phyloP scores from a whole-genome alignment of 2,329 filamentous ascomycete species.

The Cephalotrichum gorgonifer region DNA sequence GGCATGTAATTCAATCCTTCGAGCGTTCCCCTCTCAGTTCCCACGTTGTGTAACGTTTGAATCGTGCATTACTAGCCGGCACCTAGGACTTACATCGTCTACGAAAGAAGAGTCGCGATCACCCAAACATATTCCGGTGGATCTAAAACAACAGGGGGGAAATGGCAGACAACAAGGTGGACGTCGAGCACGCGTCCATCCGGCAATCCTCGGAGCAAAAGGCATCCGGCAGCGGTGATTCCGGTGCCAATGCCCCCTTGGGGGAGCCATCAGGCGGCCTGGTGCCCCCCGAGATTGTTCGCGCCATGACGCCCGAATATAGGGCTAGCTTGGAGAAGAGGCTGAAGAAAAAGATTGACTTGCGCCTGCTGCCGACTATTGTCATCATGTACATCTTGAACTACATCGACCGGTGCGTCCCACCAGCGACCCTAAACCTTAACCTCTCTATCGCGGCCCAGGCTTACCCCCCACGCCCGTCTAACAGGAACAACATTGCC shows the following conservation, averaged over 20 bases:
- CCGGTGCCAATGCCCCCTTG: too few relatives aligned
- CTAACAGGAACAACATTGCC: constrained; percentile 26
- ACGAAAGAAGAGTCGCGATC: background rate
- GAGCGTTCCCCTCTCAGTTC: background rate
- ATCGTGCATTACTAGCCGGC: too few relatives aligned
- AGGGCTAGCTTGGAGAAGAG: constrained; percentile 36
- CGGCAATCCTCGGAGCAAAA: background rate
- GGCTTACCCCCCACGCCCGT: background rate
- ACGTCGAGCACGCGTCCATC: background rate
- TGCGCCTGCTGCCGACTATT: constrained; percentile 48
- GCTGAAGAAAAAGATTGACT: constrained; percentile 51
- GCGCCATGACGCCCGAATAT: constrained; percentile 34
- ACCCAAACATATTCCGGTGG: background rate
- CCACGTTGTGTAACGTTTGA: background rate
- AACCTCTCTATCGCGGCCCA: background rate
- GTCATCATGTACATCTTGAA: constrained; percentile 58
- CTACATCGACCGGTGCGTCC: constrained; percentile 37
- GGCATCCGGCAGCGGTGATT: background rate
- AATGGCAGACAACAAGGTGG: background rate
- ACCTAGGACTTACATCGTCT: too few relatives aligned
- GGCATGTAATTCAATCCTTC: background rate
- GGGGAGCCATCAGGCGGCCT: constrained; percentile 4
- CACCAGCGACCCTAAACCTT: too few relatives aligned
- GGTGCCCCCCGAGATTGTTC: constrained; percentile 18
- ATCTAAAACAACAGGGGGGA: background rate